Base-by-base conservation (phyloP, 2,329 filamentous ascomycete genomes). In the Ciborinia camelliae region DNA sequence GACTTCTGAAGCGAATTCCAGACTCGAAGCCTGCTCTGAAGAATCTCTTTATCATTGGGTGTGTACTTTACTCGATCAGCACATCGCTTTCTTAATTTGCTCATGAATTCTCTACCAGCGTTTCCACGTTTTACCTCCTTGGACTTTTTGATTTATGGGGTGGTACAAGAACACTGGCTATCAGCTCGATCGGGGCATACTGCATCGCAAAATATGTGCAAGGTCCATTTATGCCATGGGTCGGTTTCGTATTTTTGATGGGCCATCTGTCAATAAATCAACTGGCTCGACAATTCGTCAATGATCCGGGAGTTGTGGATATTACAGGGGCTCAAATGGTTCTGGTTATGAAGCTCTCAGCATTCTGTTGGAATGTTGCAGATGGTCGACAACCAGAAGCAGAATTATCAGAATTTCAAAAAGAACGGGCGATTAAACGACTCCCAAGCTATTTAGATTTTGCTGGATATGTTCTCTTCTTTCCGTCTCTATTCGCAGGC, bases 321-420 rank as follows among this genome's bases (percentile, higher is more conserved):
- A 93, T 99, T 71, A 97, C 94, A 0, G 93, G 90, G 48, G 92
- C 94, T 1, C 95, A 99, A 77, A 99, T 99, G 95, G 95, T 99
- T 41, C 79, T 98, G 71, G 89, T 98, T 68, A 99, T 99, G 92
- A 99, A 99, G 78, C 86, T 99, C 43, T 92, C 88, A 28, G 90
- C 94, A 6, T 99, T 99, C 75, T 96, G 92, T 79, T 99, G 95
- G 95, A 98, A 98, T 75, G 89, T 98, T 10, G 92, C 95, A 73
- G 95, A 99, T 76, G 96, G 95, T 26, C 87, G 89, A 65, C 82
- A 96, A 26, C 87, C 91, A 3, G 86, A 89, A 23, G 83, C 89
- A 51, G 86, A 93, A 65, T 84, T 99, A n/a, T 91, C 90, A 0
- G 91, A 95, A 58, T 86, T 90, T 53, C 95, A 99, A 76, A 93